Conservation (phyloP, 2,329 filamentous ascomycete genomes). For the Domatiomyces globalis region DNA sequence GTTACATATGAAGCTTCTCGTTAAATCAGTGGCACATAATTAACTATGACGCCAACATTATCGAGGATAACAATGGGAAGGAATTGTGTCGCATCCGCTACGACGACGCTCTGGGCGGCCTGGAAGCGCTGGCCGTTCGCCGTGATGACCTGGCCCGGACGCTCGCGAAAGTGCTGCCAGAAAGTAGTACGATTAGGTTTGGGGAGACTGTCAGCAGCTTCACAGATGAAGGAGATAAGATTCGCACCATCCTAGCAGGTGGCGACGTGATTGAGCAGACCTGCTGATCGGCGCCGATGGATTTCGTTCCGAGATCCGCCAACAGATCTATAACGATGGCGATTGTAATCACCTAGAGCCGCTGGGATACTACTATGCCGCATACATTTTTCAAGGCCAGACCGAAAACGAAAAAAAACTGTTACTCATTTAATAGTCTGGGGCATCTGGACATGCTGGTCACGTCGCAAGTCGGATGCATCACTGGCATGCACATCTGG, state of each 20-base stretch:
- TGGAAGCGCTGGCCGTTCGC: slow-evolving; percentile 1
- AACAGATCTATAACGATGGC: slow-evolving; percentile 1
- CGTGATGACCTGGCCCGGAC: slow-evolving; percentile 3
- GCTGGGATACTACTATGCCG: slow-evolving; percentile 6
- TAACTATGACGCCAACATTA: slow-evolving; percentile 3
- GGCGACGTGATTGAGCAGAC: slow-evolving; percentile 11
- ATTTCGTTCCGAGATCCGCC: slow-evolving; percentile 14
- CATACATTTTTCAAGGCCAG: slow-evolving; percentile 1
- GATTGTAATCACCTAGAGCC: background rate
- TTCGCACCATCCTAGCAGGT: slow-evolving; percentile 1
- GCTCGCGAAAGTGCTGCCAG: slow-evolving; percentile 1
- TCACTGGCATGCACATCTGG: slow-evolving; percentile 5
- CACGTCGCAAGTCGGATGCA: background rate
- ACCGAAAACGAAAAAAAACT: background rate
- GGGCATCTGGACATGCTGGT: slow-evolving; percentile 6
- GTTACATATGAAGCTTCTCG: slow-evolving; percentile 41
- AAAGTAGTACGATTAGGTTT: slow-evolving; percentile 3
- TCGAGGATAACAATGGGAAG: slow-evolving; percentile 1
- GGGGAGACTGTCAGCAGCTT: slow-evolving; percentile 1
- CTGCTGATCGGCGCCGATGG: slow-evolving; percentile 23
- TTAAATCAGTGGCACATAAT: slow-evolving; percentile 8
- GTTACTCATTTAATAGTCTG: slow-evolving; percentile 2
- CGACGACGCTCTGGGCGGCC: background rate
- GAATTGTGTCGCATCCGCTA: slow-evolving; percentile 3
- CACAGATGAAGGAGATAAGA: slow-evolving; percentile 3